Percentiles rank a stretch among this genome's conserved stretches.
phyloP scores from a whole-genome alignment of 768 basidiomycete genomes.

The Mycena haematopus region DNA sequence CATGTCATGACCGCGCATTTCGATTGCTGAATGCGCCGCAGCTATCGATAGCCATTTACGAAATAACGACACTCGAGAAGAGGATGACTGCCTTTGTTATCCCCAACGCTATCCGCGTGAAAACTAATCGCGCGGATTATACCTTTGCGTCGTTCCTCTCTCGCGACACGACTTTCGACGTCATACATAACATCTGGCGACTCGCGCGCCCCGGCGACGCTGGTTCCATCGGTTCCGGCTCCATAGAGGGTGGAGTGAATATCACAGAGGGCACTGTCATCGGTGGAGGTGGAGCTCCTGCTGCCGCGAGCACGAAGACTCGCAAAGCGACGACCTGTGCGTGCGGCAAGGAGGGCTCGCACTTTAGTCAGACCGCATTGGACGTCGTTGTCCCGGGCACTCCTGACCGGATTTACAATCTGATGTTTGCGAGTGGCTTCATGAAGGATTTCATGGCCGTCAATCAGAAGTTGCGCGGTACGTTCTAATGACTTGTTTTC shows the following conservation, averaged over 20 bases:
- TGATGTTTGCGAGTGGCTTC: constrained; percentile 96
- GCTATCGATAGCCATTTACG: constrained; percentile 88
- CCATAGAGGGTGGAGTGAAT: constrained; percentile 37
- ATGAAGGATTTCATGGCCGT: constrained; percentile 91
- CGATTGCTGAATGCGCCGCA: constrained; percentile 38
- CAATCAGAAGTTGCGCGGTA: constrained; percentile 90
- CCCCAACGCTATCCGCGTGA: constrained; percentile 93
- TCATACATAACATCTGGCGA: constrained; percentile 95
- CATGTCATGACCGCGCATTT: not conserved
- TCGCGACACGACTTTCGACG: constrained; percentile 94
- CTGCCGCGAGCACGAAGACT: constrained; percentile 21
- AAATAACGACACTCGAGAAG: constrained; percentile 89
- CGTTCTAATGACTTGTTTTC: constrained; percentile 34
- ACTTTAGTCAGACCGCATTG: constrained; percentile 77
- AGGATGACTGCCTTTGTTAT: constrained; percentile 98
- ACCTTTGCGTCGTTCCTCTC: constrained; percentile 97
- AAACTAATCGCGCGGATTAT: constrained; percentile 84
- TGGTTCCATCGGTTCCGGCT: constrained; percentile 45
- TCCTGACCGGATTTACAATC: constrained; percentile 93
- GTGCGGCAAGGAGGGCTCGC: constrained; percentile 73
- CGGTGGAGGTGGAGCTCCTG: constrained; percentile 15
- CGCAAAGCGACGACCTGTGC: constrained; percentile 73
- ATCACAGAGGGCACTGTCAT: constrained; percentile 32
- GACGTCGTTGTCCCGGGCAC: constrained; percentile 85
- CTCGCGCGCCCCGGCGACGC: constrained; percentile 78